A percentile compares a stretch with the other conserved stretches of the same genome.
Conservation (phyloP, 139 green algal genomes). For the Pleodorina starrii region DNA sequence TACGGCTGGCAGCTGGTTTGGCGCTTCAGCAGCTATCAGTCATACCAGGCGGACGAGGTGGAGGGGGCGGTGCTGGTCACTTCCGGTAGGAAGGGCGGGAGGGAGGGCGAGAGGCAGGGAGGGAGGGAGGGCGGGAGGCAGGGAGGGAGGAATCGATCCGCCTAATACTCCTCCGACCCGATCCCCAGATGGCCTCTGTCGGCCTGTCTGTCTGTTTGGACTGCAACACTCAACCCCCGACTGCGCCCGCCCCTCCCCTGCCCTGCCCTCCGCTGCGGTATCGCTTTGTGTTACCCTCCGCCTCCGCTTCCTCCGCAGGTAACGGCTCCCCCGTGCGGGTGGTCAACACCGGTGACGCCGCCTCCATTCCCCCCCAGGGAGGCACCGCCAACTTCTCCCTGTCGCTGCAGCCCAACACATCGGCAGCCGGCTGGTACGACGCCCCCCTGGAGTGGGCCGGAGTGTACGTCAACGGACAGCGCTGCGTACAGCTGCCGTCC, state of each 20-base stretch:
- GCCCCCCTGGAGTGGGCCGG: conserved; percentile 15
- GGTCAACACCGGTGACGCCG: conserved; percentile 22
- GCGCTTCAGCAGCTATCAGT: not conserved
- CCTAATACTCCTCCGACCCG: not conserved
- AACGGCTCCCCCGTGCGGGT: conserved; percentile 27
- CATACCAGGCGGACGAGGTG: not conserved
- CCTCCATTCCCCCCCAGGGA: not conserved
- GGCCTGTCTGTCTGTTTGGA: too few relatives aligned
- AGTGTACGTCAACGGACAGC: conserved; percentile 53
- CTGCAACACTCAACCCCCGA: too few relatives aligned
- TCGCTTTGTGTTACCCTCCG: too few relatives aligned
- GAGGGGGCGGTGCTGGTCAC: conserved; percentile 39
- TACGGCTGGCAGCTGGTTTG: conserved; percentile 54
- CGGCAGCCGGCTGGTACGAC: not conserved
- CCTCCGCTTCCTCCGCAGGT: not conserved
- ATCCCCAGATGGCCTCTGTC: too few relatives aligned
- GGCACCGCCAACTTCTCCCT: conserved; percentile 41
- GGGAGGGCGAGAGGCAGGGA: too few relatives aligned
- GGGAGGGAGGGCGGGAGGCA: too few relatives aligned
- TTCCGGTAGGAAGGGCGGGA: not conserved
- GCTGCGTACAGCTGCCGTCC: conserved; percentile 46
- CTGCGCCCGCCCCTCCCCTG: too few relatives aligned
- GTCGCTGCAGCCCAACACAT: not conserved
- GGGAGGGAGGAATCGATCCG: too few relatives aligned
- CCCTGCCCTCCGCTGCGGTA: not conserved